phyloP scores from a whole-genome alignment of 768 basidiomycete species.

The Boletus bicolor region DNA sequence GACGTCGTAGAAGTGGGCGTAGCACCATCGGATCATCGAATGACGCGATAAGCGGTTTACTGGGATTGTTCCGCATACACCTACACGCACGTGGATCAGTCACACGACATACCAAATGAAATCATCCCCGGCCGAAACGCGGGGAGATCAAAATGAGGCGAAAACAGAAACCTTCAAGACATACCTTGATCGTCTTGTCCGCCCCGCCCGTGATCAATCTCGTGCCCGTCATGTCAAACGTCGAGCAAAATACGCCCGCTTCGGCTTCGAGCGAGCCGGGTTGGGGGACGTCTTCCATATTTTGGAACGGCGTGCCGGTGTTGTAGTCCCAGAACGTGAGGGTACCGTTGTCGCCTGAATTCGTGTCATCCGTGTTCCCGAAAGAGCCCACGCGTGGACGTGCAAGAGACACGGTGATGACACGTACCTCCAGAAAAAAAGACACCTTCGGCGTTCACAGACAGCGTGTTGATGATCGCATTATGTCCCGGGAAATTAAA shows the following conservation, averaged over 20 bases:
- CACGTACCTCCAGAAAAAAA: slow-evolving; percentile 88
- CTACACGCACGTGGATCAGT: slow-evolving; percentile 11
- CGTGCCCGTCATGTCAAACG: slow-evolving; percentile 94
- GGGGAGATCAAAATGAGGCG: background rate
- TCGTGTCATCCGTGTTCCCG: background rate
- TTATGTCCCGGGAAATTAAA: slow-evolving; percentile 97
- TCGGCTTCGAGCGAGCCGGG: slow-evolving; percentile 98
- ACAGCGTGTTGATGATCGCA: slow-evolving; percentile 94
- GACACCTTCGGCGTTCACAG: slow-evolving; percentile 93
- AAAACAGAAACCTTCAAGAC: slow-evolving; percentile 7
- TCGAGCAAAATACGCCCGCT: slow-evolving; percentile 94
- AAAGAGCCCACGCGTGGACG: background rate
- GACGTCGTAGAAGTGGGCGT: background rate
- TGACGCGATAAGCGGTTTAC: slow-evolving; percentile 24
- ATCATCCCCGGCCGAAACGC: background rate
- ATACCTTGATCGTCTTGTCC: slow-evolving; percentile 97
- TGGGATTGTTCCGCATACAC: slow-evolving; percentile 72
- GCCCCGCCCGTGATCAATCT: slow-evolving; percentile 94
- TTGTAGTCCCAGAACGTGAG: slow-evolving; percentile 93
- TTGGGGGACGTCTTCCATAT: slow-evolving; percentile 89
- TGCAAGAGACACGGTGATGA: background rate
- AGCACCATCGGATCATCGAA: background rate
- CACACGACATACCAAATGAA: background rate
- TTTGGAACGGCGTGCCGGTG: slow-evolving; percentile 93
- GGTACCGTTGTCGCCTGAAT: slow-evolving; percentile 83